These are phyloP conservation scores for cucumber (Cucumis sativus) DNA, from an alignment of 306 rosid species.

Conservation along the genomic window DNA sequence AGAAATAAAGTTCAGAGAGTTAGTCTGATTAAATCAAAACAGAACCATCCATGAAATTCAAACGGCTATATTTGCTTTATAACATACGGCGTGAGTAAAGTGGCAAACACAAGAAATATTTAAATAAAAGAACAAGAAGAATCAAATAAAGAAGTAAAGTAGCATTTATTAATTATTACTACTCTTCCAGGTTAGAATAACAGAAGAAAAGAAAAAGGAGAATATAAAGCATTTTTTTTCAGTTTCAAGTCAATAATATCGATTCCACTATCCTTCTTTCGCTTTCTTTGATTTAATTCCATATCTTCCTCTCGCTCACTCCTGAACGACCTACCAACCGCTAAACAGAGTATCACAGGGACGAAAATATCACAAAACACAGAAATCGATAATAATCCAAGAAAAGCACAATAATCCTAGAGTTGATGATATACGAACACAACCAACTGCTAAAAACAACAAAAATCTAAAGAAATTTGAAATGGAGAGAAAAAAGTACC, in stretches of 20 bases:
- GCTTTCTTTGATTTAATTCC: not conserved
- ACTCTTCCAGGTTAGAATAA: not conserved
- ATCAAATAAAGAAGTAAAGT: not conserved
- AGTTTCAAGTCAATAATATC: not conserved
- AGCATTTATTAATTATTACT: not conserved
- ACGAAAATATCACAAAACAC: not conserved
- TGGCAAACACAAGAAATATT: not conserved
- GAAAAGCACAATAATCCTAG: not conserved
- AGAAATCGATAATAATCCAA: not conserved
- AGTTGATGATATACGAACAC: not conserved
- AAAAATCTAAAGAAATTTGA: constrained; percentile 15
- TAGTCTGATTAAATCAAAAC: not conserved
- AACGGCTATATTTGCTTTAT: constrained; percentile 1
- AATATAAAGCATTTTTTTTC: not conserved
- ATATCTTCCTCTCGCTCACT: not conserved
- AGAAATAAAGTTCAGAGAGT: not conserved
- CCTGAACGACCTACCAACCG: not conserved
- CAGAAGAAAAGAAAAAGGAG: not conserved
- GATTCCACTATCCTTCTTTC: not conserved
- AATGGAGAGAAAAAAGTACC: constrained; percentile 33
- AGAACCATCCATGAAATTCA: not conserved
- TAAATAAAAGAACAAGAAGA: not conserved
- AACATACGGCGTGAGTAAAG: not conserved
- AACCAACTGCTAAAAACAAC: not conserved
- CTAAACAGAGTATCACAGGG: not conserved